phyloP scores from a whole-genome alignment of 2,329 filamentous ascomycete genomes.

The Aspergillus glaucus region DNA sequence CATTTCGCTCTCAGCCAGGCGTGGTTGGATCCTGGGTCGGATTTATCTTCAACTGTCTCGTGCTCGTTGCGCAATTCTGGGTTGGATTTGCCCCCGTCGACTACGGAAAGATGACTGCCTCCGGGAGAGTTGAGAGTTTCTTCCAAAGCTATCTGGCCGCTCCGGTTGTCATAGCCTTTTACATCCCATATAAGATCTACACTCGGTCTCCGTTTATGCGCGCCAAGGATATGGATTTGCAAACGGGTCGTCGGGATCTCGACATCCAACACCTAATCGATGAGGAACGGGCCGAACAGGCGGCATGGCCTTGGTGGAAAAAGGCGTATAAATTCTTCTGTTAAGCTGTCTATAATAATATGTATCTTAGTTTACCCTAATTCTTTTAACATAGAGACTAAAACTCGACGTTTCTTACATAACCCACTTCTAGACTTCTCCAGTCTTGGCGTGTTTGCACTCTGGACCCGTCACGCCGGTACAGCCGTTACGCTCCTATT shows the following conservation, averaged over 20 bases:
- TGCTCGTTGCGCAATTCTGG: conserved; percentile 84
- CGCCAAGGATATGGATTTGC: conserved; percentile 72
- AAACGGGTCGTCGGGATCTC: conserved; percentile 77
- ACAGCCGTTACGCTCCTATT: conserved; percentile 5
- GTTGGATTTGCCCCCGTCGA: conserved; percentile 70
- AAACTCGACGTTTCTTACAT: background rate
- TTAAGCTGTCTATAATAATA: conserved; percentile 31
- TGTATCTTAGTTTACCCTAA: background rate
- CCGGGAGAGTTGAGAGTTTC: conserved; percentile 56
- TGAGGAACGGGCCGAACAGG: conserved; percentile 71
- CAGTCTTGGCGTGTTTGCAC: conserved; percentile 19
- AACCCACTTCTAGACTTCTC: conserved; percentile 3
- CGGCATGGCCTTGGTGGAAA: conserved; percentile 70
- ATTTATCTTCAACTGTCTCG: conserved; percentile 65
- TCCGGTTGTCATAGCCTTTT: conserved; percentile 55
- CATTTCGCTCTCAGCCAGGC: conserved; percentile 75
- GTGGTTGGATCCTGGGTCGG: conserved; percentile 75
- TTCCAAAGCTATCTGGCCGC: conserved; percentile 58
- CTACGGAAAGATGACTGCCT: conserved; percentile 41
- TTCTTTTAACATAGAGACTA: background rate
- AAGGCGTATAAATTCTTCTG: conserved; percentile 67
- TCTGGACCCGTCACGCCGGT: background rate
- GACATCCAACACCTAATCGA: conserved; percentile 72
- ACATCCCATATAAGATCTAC: conserved; percentile 68
- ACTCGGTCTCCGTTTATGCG: conserved; percentile 63